These are phyloP conservation scores for Saxophila tyrrhenica DNA, from an alignment of 495 filamentous ascomycete genomes.

Conservation along the genomic window DNA sequence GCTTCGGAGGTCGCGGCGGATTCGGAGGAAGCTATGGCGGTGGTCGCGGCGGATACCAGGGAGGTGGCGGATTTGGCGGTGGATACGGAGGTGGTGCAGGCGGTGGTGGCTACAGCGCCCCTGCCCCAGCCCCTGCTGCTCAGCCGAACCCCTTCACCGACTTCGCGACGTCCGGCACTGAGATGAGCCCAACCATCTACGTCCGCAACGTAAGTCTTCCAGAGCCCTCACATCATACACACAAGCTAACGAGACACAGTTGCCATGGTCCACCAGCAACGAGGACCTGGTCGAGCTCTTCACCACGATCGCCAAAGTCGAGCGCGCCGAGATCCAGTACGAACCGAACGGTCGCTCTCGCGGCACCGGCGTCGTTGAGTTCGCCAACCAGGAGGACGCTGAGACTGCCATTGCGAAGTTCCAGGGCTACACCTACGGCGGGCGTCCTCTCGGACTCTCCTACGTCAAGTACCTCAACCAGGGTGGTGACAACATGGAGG, in stretches of 20 bases:
- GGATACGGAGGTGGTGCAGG: constrained; percentile 36
- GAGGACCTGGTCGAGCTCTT: constrained; percentile 94
- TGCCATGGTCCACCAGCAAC: constrained; percentile 98
- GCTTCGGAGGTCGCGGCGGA: constrained; percentile 37
- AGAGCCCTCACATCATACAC: background rate
- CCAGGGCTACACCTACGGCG: constrained; percentile 93
- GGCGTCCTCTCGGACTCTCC: constrained; percentile 79
- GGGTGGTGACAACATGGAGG: constrained; percentile 65
- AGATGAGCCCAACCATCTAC: constrained; percentile 74
- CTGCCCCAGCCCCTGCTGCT: constrained; percentile 29
- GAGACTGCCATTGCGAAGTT: constrained; percentile 95
- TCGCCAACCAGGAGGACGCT: constrained; percentile 70
- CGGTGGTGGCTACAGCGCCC: constrained; percentile 34
- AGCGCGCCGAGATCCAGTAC: constrained; percentile 96
- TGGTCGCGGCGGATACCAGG: constrained; percentile 29
- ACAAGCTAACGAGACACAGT: constrained; percentile 38
- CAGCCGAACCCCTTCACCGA: constrained; percentile 96
- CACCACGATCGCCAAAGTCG: constrained; percentile 94
- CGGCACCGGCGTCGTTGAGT: constrained; percentile 90
- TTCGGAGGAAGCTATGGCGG: constrained; percentile 38
- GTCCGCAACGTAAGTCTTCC: constrained; percentile 80
- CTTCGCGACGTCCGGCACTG: constrained; percentile 76
- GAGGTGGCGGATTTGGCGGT: constrained; percentile 37
- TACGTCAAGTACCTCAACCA: constrained; percentile 80
- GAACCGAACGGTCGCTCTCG: constrained; percentile 91